Evolutionary conservation across 2,329 filamentous ascomycete species (phyloP).

Genomic region (Davidsoniella virescens): DNA sequence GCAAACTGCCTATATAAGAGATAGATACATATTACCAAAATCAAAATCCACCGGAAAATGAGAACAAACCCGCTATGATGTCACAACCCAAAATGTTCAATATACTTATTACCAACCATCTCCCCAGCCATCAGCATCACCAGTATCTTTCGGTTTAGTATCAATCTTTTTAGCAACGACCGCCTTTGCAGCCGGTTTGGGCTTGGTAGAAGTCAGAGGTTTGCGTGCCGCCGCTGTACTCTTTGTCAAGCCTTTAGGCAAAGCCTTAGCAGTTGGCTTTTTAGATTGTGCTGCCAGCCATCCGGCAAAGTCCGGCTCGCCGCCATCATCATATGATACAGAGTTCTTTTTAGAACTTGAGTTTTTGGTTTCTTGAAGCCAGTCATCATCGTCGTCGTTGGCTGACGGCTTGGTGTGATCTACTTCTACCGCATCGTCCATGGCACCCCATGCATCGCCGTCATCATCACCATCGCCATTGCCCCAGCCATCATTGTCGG

Average conservation of each 20-base stretch:
- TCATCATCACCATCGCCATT: slow-evolving; percentile 35
- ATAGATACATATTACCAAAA: background rate
- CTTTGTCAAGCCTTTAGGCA: slow-evolving; percentile 76
- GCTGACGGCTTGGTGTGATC: slow-evolving; percentile 16
- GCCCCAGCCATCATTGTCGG: slow-evolving; percentile 28
- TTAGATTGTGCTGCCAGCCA: slow-evolving; percentile 88
- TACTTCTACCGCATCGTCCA: slow-evolving; percentile 38
- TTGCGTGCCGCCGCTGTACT: slow-evolving; percentile 26
- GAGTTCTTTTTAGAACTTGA: slow-evolving; percentile 16
- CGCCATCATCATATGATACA: slow-evolving; percentile 41
- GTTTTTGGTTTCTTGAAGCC: slow-evolving; percentile 25
- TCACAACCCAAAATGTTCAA: background rate
- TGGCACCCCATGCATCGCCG: slow-evolving; percentile 61
- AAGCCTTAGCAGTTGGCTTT: slow-evolving; percentile 37
- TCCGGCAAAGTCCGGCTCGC: slow-evolving; percentile 88
- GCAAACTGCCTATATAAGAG: background rate
- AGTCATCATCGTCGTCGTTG: slow-evolving; percentile 21
- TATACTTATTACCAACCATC: slow-evolving; percentile 43
- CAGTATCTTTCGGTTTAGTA: slow-evolving; percentile 44
- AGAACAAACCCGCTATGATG: background rate
- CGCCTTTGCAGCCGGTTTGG: slow-evolving; percentile 18
- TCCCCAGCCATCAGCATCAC: slow-evolving; percentile 48
- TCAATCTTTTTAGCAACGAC: slow-evolving; percentile 48
- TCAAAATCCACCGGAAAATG: background rate
- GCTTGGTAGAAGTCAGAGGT: slow-evolving; percentile 13